phyloP scores from a whole-genome alignment of 306 rosid species.

The Castanea crenata region DNA sequence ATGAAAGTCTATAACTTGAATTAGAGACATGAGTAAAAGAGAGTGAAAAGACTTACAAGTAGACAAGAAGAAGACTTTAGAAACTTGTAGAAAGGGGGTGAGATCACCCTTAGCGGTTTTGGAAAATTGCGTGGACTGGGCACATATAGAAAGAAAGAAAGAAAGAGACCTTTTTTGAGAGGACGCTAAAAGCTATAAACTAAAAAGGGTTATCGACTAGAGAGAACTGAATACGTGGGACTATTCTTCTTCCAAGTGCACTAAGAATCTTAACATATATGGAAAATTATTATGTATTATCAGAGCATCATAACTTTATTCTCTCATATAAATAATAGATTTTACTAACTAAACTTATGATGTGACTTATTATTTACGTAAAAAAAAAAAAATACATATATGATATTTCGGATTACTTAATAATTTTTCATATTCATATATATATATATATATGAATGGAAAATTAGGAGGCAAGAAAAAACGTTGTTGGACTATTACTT shows the following conservation, averaged over 20 bases:
- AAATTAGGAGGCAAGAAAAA: background rate
- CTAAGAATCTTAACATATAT: too few species aligned
- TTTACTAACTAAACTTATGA: too few species aligned
- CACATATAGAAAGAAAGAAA: background rate
- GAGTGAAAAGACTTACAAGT: background rate
- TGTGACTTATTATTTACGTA: too few species aligned
- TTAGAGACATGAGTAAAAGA: background rate
- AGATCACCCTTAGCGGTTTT: conserved; percentile 1
- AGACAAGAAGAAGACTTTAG: background rate
- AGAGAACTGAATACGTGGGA: background rate
- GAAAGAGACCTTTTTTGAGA: background rate
- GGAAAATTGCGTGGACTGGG: background rate
- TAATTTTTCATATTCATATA: too few species aligned
- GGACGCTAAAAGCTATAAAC: background rate
- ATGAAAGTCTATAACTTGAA: background rate
- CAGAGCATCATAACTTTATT: too few species aligned
- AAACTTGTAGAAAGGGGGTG: background rate
- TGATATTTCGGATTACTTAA: too few species aligned
- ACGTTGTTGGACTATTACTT: background rate
- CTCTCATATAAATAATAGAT: rapidly evolving
- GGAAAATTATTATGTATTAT: too few species aligned
- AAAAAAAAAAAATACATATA: too few species aligned
- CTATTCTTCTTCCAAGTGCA: conserved; percentile 4
- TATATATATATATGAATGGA: too few species aligned
- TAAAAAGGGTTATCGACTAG: background rate